Percentiles rank a stretch among this genome's conserved stretches.
Conservation (phyloP, 768 basidiomycete species). For the Kwoniella pini region DNA sequence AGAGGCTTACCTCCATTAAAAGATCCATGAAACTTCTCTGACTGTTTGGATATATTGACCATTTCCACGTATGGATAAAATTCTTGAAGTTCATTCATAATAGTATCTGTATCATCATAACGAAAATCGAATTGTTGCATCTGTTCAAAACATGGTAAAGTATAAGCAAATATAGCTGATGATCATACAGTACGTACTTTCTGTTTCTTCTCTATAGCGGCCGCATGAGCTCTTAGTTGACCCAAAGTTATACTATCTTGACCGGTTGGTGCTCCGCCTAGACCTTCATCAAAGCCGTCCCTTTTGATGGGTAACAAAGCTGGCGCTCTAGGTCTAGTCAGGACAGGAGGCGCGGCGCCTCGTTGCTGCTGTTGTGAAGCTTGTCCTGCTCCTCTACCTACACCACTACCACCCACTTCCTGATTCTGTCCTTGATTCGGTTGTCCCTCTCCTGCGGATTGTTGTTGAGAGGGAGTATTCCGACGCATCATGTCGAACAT, state of each 20-base stretch:
- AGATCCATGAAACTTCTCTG: conserved; percentile 82
- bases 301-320: conserved; percentile 16
- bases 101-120: conserved; percentile 94
- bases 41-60: conserved; percentile 81
- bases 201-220: conserved; percentile 35
- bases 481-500: conserved; percentile 21
- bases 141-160: conserved; percentile 13
- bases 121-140: conserved; percentile 71
- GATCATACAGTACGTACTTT: conserved; percentile 25
- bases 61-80: conserved; percentile 98
- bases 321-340: conserved; percentile 32
- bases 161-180: not conserved
- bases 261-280: conserved; percentile 2
- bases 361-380: not conserved
- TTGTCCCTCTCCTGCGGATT: not conserved
- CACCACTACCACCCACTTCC: not conserved
- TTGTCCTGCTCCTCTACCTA: conserved; percentile 2
- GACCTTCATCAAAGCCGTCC: conserved; percentile 8
- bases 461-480: conserved; percentile 5
- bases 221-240: conserved; percentile 46
- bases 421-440: not conserved
- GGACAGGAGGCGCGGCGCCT: conserved; percentile 15
- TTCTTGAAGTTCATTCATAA: conserved; percentile 94
- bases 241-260: conserved; percentile 49
- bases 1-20: conserved; percentile 68